These are phyloP conservation scores for Aspergillus sojae DNA, from an alignment of 2,329 filamentous ascomycete species.

Conservation along the genomic window DNA sequence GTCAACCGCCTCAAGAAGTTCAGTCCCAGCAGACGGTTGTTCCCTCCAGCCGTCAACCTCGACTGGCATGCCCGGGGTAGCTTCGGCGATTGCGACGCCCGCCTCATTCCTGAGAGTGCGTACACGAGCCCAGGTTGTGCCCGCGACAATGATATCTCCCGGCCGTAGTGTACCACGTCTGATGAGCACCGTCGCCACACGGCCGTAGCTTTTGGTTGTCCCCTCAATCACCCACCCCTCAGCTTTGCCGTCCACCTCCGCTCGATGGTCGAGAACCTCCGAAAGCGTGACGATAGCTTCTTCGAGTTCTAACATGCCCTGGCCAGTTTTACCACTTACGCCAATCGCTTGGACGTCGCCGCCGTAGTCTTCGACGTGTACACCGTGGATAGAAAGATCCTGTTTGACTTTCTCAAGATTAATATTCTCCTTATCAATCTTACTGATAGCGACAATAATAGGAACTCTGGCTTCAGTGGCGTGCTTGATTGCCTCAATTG, in stretches of 20 bases:
- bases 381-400: slow-evolving; percentile 78
- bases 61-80: slow-evolving; percentile 83
- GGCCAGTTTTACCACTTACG: slow-evolving; percentile 90
- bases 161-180: slow-evolving; percentile 80
- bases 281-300: slow-evolving; percentile 85
- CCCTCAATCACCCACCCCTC: slow-evolving; percentile 96
- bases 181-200: slow-evolving; percentile 85
- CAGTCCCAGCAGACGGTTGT: slow-evolving; percentile 81
- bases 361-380: slow-evolving; percentile 92
- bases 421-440: slow-evolving; percentile 85
- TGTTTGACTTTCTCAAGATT: slow-evolving; percentile 82
- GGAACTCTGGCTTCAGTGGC: slow-evolving; percentile 84
- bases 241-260: slow-evolving; percentile 72
- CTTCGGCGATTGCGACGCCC: slow-evolving; percentile 70
- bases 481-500: slow-evolving; percentile 93
- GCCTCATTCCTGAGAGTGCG: slow-evolving; percentile 82
- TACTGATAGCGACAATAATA: slow-evolving; percentile 97
- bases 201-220: slow-evolving; percentile 80
- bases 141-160: slow-evolving; percentile 85
- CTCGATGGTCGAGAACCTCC: slow-evolving; percentile 87
- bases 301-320: slow-evolving; percentile 88
- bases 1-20: slow-evolving; percentile 78
- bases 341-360: slow-evolving; percentile 90
- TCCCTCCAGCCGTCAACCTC: slow-evolving; percentile 95
- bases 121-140: slow-evolving; percentile 85